These are phyloP conservation scores for Salix koriyanagi DNA, from an alignment of 345 rosid genomes.

Conservation along the genomic window DNA sequence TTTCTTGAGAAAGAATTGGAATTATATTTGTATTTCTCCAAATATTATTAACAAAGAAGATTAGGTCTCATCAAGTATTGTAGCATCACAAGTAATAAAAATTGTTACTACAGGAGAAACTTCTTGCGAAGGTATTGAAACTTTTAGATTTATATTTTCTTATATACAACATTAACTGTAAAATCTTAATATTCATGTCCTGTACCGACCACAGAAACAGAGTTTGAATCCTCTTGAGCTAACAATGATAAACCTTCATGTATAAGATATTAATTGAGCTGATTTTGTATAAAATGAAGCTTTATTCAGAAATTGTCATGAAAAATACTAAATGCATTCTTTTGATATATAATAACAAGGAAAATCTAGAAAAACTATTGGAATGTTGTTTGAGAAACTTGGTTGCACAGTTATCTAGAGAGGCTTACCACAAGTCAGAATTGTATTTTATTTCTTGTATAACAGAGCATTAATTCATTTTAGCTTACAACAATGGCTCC, in stretches of 20 bases:
- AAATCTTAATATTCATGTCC: no score
- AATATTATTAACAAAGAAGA: no score
- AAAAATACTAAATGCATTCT: neutral
- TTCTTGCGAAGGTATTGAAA: neutral
- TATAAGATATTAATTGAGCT: neutral
- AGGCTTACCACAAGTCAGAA: neutral
- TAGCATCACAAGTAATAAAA: conserved; percentile 1
- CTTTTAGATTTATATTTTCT: neutral
- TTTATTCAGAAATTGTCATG: neutral
- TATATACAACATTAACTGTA: no score
- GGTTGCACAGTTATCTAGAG: conserved; percentile 25
- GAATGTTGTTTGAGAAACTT: conserved; percentile 29
- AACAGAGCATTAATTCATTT: neutral
- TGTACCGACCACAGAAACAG: no score
- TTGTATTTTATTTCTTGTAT: neutral
- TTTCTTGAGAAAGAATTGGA: conserved; percentile 12
- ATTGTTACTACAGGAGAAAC: no score
- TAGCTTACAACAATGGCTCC: neutral
- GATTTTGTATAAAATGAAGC: conserved; percentile 26
- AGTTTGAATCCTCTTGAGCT: neutral
- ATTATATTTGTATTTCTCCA: neutral
- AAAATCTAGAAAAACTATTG: conserved; percentile 5
- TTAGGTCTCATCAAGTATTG: neutral
- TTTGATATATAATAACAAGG: neutral
- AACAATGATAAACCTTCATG: conserved; percentile 1